These are phyloP conservation scores for Arthonia radiata DNA, from an alignment of 495 filamentous ascomycete genomes.

Conservation along the genomic window DNA sequence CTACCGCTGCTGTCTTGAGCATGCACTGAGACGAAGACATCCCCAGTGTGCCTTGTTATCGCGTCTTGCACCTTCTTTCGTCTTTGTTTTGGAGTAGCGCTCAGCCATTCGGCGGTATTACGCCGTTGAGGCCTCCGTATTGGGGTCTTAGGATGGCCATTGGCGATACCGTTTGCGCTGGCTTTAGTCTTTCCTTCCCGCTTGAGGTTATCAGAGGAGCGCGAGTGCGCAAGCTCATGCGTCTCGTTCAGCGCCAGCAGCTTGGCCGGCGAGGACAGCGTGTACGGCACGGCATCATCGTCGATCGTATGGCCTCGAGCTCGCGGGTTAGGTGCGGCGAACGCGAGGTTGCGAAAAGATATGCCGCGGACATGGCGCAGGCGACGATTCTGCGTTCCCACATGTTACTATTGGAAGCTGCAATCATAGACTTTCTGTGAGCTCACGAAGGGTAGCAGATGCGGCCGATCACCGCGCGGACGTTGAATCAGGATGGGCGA, in stretches of 20 bases:
- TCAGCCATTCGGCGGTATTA: slow-evolving; percentile 44
- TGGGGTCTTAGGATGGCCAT: slow-evolving; percentile 5
- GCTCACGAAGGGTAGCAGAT: too few species aligned
- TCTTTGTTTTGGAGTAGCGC: slow-evolving; percentile 35
- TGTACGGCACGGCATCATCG: slow-evolving; percentile 49
- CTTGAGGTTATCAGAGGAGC: slow-evolving; percentile 46
- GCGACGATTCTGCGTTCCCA: slow-evolving; percentile 68
- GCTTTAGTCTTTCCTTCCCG: slow-evolving; percentile 7
- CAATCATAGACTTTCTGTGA: too few species aligned
- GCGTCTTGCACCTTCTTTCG: slow-evolving; percentile 59
- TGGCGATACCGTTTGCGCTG: slow-evolving; percentile 2
- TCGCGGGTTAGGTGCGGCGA: slow-evolving; percentile 22
- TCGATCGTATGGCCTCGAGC: slow-evolving; percentile 54
- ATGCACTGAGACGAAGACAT: slow-evolving; percentile 77
- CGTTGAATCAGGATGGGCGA: too few species aligned
- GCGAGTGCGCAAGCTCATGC: slow-evolving; percentile 35
- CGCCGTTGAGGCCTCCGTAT: slow-evolving; percentile 26
- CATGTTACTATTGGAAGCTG: too few species aligned
- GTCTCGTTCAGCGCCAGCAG: slow-evolving; percentile 32
- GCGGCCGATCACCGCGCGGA: too few species aligned
- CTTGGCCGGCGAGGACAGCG: slow-evolving; percentile 46
- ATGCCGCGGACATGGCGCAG: slow-evolving; percentile 74
- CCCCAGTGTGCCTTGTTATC: slow-evolving; percentile 45
- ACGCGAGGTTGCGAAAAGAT: slow-evolving; percentile 62
- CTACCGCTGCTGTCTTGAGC: slow-evolving; percentile 11